Evolutionary conservation across 2,329 filamentous ascomycete genomes (phyloP), one percentile per base, ranked within the genome.

Genomic region (Phoma sp.): DNA sequence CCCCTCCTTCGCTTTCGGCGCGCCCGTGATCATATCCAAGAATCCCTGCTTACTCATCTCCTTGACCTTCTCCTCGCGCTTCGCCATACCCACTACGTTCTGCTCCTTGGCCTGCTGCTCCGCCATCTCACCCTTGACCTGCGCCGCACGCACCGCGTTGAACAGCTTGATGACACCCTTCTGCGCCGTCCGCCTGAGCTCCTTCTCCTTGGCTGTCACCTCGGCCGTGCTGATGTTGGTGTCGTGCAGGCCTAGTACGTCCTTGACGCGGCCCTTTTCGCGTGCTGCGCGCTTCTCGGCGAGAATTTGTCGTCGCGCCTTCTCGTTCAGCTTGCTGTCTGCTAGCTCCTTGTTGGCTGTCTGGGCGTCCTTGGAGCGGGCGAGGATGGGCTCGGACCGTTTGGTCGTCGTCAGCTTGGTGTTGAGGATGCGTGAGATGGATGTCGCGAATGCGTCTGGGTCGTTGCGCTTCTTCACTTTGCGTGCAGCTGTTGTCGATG

Each of bases 41-140:
- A 98, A 99, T 0, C 94, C 93, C 79, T 97, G 91, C 80, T 96
- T 96, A 75, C 90, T 96, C 88, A 99, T 95, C 81, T 98, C 93
- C 63, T 91, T 95, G 47, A 96, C 84, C 79, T 89, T 92, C 77
- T 96, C 92, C 77, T 96, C 89, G 62, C 92, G 86, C 75, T 90
- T 86, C 58, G 84, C 85, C 69, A 92, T 86, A 1, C 94, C 94
- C 29, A 96, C 84, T 0, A 96, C 81, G 3, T 92, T 90, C 57
- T 88, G 85, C 64, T 86, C 86, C 75, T 85, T 85, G 43, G 86
- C 84, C 62, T 85, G 85, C 74, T 82, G 85, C 71, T 90, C 88
- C 5, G 92, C 89, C 76, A 94, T 88, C 55, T 88, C 85, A 2
- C 89, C 93, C 76, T 93, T 91, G 53, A 97, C 90, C 77, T 99